A percentile compares a stretch with the other conserved stretches of the same genome.
Conservation (phyloP, 148 eudicot genomes). For the Cornus kousa region DNA sequence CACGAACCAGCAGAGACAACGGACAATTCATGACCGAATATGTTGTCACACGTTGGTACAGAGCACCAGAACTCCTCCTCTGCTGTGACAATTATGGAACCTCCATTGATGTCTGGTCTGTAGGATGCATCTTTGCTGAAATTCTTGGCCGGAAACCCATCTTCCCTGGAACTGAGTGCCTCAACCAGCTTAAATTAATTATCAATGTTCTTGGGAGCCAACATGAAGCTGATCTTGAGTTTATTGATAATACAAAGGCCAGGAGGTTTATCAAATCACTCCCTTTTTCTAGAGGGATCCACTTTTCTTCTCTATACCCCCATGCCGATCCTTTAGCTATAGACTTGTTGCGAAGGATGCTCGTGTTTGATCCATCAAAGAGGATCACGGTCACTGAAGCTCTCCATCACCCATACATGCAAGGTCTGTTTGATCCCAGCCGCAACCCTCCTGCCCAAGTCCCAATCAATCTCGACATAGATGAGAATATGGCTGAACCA, state of each 20-base stretch:
- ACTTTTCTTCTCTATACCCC: slow-evolving; percentile 18
- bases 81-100: slow-evolving; percentile 25
- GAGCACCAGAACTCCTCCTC: slow-evolving; percentile 26
- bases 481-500: slow-evolving; percentile 26
- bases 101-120: slow-evolving; percentile 26
- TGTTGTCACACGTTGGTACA: slow-evolving; percentile 26
- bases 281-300: slow-evolving; percentile 20
- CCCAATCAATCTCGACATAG: slow-evolving; percentile 21
- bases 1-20: slow-evolving; percentile 16
- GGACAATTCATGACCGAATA: slow-evolving; percentile 30
- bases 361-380: slow-evolving; percentile 24
- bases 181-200: slow-evolving; percentile 21
- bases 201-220: slow-evolving; percentile 26
- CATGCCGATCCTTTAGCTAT: slow-evolving; percentile 22
- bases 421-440: slow-evolving; percentile 18
- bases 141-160: slow-evolving; percentile 25
- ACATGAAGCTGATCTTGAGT: slow-evolving; percentile 12
- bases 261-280: slow-evolving; percentile 21
- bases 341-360: slow-evolving; percentile 22
- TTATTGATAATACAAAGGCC: slow-evolving; percentile 16
- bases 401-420: slow-evolving; percentile 20
- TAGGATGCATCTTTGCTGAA: slow-evolving; percentile 27
- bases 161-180: slow-evolving; percentile 26
- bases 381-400: slow-evolving; percentile 23
- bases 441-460: slow-evolving; percentile 21